phyloP scores from a whole-genome alignment of 2,329 filamentous ascomycete genomes.

The Aspergillus sp. region DNA sequence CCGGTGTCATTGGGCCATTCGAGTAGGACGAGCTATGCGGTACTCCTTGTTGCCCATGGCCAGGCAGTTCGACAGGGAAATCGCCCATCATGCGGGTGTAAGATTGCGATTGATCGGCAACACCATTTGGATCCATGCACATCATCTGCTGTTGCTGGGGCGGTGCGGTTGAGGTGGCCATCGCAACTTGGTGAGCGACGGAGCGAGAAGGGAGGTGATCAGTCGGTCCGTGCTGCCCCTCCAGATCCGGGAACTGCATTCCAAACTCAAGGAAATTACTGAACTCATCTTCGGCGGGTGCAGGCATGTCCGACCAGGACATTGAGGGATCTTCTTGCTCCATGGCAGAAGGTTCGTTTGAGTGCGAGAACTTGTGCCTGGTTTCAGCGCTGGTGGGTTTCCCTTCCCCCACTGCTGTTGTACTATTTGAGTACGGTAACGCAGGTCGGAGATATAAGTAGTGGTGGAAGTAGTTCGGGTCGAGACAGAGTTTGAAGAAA shows the following conservation, averaged over 20 bases:
- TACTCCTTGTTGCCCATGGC: conserved; percentile 21
- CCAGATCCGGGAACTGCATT: conserved; percentile 45
- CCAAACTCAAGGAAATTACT: conserved; percentile 51
- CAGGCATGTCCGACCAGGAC: conserved; percentile 35
- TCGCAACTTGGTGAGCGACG: conserved; percentile 31
- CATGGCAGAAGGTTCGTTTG: conserved; percentile 26
- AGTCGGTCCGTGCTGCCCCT: conserved; percentile 39
- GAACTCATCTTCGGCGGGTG: conserved; percentile 48
- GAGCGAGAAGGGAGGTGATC: conserved; percentile 35
- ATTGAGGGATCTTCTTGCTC: conserved; percentile 37
- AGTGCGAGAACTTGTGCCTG: background rate
- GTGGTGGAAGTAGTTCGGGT: background rate
- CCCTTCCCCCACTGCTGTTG: background rate
- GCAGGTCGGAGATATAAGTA: background rate
- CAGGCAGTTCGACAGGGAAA: conserved; percentile 33
- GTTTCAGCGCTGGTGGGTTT: background rate
- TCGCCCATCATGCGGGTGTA: conserved; percentile 35
- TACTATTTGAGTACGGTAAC: background rate
- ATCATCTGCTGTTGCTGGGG: conserved; percentile 24
- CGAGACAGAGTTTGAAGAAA: background rate
- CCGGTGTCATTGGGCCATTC: conserved; percentile 31
- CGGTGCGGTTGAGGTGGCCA: conserved; percentile 32
- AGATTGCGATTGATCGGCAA: conserved; percentile 24
- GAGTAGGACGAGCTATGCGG: conserved; percentile 32
- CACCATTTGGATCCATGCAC: conserved; percentile 29